Evolutionary conservation across 345 rosid species (phyloP), one percentile per base, ranked within the genome.

Genomic region (Populus nigra): DNA sequence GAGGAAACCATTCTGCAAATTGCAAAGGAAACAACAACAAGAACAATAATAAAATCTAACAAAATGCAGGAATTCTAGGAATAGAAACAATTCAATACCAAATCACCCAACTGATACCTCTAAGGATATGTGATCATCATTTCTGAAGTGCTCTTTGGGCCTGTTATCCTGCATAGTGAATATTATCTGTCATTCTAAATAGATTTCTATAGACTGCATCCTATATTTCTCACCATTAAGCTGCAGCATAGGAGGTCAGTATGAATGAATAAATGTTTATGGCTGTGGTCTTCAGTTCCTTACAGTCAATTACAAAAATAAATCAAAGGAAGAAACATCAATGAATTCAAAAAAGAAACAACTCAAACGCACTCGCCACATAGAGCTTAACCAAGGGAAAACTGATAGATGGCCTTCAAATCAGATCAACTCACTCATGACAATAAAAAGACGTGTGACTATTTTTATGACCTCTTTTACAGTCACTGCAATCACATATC

Each of bases 131-230:
- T 36, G 62, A 79, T 87, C 89, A 73, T 89, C 93, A 82, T 73
- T 85, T 81, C 63, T 73, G 71, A 81, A 77, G 69, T 81, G 90
- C 83, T 86, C 97, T 77, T 86, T 89, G 63, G 83, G 76, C 89
- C 83, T 86, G 72, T 43, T 78, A 69, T 93, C 97, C 98, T 94
- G 85, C 72, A 78, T 27, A 68, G 81, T 63, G 29, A 77, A 84
- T 53, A 39, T 4, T 33, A 27, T 43, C 35, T 7, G 33, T 69
- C 50, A 33, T 22, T 67, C 17, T 43, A 38, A 73, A 35, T 6
- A 45, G 20, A 65, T 5, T 53, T 36, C 18, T 27, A 10, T 38
- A 65, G 68, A 15, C 38, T 65, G 68, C 68, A 55, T 49, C 49
- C 43, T 45, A 65, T 8, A 9, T 36, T 71, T 41, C 63, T 49